These are phyloP conservation scores for Malus hybrid DNA, from an alignment of 331 rosid species.

Conservation along the genomic window DNA sequence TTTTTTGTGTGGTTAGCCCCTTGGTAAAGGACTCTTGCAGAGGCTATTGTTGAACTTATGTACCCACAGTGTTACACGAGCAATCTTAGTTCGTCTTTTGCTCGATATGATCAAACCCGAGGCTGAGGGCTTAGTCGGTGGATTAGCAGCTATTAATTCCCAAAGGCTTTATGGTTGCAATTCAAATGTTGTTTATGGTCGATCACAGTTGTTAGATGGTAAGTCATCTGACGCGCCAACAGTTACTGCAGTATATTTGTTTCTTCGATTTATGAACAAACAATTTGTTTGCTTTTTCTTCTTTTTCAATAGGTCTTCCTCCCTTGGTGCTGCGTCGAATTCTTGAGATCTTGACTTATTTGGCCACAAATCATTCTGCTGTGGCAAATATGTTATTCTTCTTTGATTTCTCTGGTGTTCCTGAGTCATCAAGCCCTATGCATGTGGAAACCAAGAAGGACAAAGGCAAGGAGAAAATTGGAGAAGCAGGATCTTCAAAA, in stretches of 20 bases:
- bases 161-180: conserved; percentile 96
- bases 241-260: neutral
- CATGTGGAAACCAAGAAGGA: conserved; percentile 42
- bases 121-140: conserved; percentile 60
- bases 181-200: conserved; percentile 87
- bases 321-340: conserved; percentile 82
- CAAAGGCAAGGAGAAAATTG: conserved; percentile 87
- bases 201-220: conserved; percentile 92
- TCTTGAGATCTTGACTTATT: conserved; percentile 75
- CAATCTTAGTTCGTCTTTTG: conserved; percentile 57
- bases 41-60: conserved; percentile 87
- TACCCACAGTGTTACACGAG: conserved; percentile 83
- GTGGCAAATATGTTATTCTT: conserved; percentile 81
- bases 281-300: conserved; percentile 14
- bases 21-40: conserved; percentile 96
- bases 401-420: conserved; percentile 52
- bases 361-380: conserved; percentile 83
- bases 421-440: conserved; percentile 39
- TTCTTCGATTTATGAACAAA: neutral
- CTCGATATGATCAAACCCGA: conserved; percentile 83
- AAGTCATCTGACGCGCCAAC: conserved; percentile 10
- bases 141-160: conserved; percentile 48
- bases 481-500: conserved; percentile 43
- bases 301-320: conserved; percentile 72
- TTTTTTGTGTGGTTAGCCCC: conserved; percentile 56